These are phyloP conservation scores for Fusarium graminum DNA, from an alignment of 2,329 filamentous ascomycete species.

Conservation along the genomic window DNA sequence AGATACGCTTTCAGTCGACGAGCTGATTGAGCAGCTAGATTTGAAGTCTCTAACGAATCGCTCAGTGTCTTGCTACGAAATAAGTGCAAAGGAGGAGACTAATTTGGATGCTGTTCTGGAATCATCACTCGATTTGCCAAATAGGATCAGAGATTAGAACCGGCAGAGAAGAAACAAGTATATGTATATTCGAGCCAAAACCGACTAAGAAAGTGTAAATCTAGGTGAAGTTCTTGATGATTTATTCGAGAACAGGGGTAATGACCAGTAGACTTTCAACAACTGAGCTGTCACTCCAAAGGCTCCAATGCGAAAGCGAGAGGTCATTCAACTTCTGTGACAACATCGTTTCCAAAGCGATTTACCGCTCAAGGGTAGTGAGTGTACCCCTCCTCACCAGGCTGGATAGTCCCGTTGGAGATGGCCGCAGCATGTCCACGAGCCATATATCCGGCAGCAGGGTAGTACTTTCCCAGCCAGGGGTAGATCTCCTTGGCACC, in stretches of 20 bases:
- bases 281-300: not conserved
- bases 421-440: slow-evolving; percentile 72
- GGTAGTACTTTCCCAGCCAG: slow-evolving; percentile 73
- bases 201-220: slow-evolving; percentile 10
- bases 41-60: not conserved
- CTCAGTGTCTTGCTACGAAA: not conserved
- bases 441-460: slow-evolving; percentile 74
- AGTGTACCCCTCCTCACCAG: slow-evolving; percentile 61
- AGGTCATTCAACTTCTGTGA: no score
- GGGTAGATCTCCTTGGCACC: slow-evolving; percentile 70
- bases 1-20: not conserved
- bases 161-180: no score
- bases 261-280: not conserved
- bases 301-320: not conserved
- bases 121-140: not conserved
- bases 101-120: not conserved
- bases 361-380: not conserved
- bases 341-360: not conserved
- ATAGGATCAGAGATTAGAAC: no score
- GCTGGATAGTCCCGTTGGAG: slow-evolving; percentile 68
- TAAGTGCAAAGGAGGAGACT: not conserved
- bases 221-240: not conserved
- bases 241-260: not conserved
- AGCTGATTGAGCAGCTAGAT: not conserved
- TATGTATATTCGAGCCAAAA: not conserved